Evolutionary conservation across 768 basidiomycete species (phyloP).

Genomic region (Coprinopsis marcescibilis): DNA sequence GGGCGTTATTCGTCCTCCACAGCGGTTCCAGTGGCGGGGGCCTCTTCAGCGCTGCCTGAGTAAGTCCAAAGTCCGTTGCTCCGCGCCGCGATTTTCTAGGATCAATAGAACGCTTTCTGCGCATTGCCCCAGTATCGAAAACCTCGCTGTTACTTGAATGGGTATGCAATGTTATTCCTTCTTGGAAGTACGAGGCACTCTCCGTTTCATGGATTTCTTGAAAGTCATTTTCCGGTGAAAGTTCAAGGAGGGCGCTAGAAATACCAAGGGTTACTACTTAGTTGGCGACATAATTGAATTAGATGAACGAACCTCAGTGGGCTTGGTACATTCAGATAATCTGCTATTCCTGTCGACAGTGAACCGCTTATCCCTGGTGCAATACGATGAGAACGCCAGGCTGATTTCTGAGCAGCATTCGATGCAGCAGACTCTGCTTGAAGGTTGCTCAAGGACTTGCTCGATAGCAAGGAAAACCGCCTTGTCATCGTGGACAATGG

Average conservation of each 20-base stretch:
- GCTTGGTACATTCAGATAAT: no score
- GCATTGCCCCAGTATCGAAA: not conserved
- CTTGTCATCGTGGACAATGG: not conserved
- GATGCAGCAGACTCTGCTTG: not conserved
- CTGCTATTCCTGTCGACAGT: not conserved
- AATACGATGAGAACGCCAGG: conserved; percentile 5
- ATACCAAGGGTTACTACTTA: no score
- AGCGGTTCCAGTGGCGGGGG: conserved; percentile 3
- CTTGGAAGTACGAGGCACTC: not conserved
- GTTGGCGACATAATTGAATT: not conserved
- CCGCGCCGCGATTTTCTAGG: not conserved
- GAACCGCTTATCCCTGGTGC: not conserved
- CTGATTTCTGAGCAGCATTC: conserved; percentile 4
- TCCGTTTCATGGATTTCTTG: not conserved
- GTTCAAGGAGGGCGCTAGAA: no score
- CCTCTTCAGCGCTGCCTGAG: not conserved
- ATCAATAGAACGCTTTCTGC: not conserved
- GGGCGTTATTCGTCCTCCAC: not conserved
- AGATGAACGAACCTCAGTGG: conserved; percentile 1
- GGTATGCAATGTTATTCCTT: not conserved
- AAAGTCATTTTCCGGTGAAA: no score
- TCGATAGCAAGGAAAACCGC: conserved; percentile 7
- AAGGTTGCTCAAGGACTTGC: conserved; percentile 6
- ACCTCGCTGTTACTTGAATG: not conserved
- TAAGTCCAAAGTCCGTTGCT: not conserved